Percentiles rank a stretch among this genome's conserved stretches.
Evolutionary conservation across 2,329 filamentous ascomycete genomes (phyloP).

Genomic region (Plenodomus biglobosus): DNA sequence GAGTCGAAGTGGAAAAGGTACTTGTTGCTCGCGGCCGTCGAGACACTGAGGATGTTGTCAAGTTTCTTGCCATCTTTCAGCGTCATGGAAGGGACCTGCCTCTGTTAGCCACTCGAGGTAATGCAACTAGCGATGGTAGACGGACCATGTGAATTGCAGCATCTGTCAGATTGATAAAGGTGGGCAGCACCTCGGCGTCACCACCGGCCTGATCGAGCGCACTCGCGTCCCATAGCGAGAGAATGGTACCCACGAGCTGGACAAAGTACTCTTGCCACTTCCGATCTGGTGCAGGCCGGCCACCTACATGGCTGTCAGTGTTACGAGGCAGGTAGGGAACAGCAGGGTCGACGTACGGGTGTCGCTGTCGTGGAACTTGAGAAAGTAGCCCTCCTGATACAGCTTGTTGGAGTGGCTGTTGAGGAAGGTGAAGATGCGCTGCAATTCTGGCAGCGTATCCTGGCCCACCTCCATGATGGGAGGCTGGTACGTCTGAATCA

Average conservation of each 20-base stretch:
- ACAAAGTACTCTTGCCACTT: conserved; percentile 97
- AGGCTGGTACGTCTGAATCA: conserved; percentile 82
- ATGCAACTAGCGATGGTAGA: neutral
- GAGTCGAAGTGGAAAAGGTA: conserved; percentile 97
- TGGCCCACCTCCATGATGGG: conserved; percentile 80
- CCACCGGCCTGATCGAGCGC: conserved; percentile 86
- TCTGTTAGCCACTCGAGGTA: conserved; percentile 17
- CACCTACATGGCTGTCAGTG: conserved; percentile 61
- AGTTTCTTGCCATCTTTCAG: conserved; percentile 82
- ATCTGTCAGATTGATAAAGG: conserved; percentile 95
- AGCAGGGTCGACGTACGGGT: conserved; percentile 63
- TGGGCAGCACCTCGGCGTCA: conserved; percentile 81
- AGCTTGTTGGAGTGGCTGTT: conserved; percentile 96
- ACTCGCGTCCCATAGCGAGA: conserved; percentile 93
- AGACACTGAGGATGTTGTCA: conserved; percentile 93
- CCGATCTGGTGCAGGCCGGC: conserved; percentile 79
- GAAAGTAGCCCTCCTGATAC: conserved; percentile 96
- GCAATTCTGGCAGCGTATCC: conserved; percentile 88
- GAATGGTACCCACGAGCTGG: conserved; percentile 89
- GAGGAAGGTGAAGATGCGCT: conserved; percentile 89
- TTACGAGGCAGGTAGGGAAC: conserved; percentile 8
- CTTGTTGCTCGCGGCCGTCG: conserved; percentile 91
- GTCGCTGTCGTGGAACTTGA: conserved; percentile 95
- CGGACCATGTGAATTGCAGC: conserved; percentile 96
- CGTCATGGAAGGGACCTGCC: conserved; percentile 69